Evolutionary conservation across 768 basidiomycete genomes (phyloP).

Genomic region (Kwoniella heveanensis): DNA sequence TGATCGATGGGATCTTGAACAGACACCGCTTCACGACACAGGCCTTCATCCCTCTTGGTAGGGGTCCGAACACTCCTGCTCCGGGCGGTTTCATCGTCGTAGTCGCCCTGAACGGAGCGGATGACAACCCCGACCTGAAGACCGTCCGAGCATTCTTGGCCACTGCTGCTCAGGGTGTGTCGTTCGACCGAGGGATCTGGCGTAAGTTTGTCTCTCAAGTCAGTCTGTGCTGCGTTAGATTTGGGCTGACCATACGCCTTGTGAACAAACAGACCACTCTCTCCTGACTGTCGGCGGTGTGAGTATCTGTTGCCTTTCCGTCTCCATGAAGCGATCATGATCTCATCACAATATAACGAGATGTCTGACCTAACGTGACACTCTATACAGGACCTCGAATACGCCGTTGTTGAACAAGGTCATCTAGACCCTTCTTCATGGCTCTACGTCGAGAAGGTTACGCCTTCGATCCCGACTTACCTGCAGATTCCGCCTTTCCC

Average conservation of each 20-base stretch:
- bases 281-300: slow-evolving; percentile 45
- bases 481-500: slow-evolving; percentile 25
- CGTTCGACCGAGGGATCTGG: slow-evolving; percentile 83
- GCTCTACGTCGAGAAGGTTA: slow-evolving; percentile 20
- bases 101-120: slow-evolving; percentile 72
- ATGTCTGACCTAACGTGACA: neutral
- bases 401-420: slow-evolving; percentile 43
- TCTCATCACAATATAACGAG: too few relatives aligned
- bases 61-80: slow-evolving; percentile 3
- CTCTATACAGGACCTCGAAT: slow-evolving; percentile 27
- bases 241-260: neutral
- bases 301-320: slow-evolving; percentile 3
- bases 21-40: slow-evolving; percentile 68
- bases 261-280: slow-evolving; percentile 35
- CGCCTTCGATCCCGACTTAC: slow-evolving; percentile 10
- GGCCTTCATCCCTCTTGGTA: slow-evolving; percentile 69
- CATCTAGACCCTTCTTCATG: slow-evolving; percentile 4
- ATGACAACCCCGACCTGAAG: slow-evolving; percentile 74
- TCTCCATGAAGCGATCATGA: neutral
- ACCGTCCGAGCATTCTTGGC: slow-evolving; percentile 82
- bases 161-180: slow-evolving; percentile 76
- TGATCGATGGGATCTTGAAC: neutral
- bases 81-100: slow-evolving; percentile 73
- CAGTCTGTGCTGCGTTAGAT: too few relatives aligned
- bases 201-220: slow-evolving; percentile 69